phyloP scores from a whole-genome alignment of 805 yeast species.

The Tetrapisispora pingtungensis region DNA sequence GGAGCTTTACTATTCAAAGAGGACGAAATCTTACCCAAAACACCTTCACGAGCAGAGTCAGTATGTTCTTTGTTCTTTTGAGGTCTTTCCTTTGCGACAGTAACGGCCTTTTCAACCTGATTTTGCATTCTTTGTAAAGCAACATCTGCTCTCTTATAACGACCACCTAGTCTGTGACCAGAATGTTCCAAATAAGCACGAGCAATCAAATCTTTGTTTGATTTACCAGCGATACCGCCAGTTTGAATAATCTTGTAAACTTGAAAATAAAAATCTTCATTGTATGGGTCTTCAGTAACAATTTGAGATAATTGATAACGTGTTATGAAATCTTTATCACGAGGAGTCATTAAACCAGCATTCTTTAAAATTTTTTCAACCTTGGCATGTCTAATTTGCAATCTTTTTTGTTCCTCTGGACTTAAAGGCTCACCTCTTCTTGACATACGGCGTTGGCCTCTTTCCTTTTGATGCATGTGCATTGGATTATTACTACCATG shows the following conservation, averaged over 20 bases:
- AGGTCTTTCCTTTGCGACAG: conserved; percentile 84
- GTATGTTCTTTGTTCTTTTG: conserved; percentile 41
- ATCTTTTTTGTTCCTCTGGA: conserved; percentile 63
- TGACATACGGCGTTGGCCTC: conserved; percentile 12
- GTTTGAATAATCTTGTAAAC: conserved; percentile 70
- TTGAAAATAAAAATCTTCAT: conserved; percentile 93
- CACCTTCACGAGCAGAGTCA: conserved; percentile 58
- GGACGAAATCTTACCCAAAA: conserved; percentile 78
- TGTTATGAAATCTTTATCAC: conserved; percentile 92
- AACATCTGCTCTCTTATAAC: conserved; percentile 73
- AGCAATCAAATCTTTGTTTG: conserved; percentile 71
- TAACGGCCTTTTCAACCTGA: conserved; percentile 92
- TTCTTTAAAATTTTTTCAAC: conserved; percentile 66
- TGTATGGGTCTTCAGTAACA: conserved; percentile 93
- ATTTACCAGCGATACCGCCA: conserved; percentile 32
- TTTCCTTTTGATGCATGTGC: conserved; percentile 1
- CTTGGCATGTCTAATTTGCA: conserved; percentile 60
- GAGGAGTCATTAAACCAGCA: conserved; percentile 93
- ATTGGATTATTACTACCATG: conserved; percentile 4
- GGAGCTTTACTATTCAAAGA: conserved; percentile 78
- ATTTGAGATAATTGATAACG: conserved; percentile 90
- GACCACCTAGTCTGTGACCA: conserved; percentile 83
- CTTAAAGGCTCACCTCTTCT: conserved; percentile 37
- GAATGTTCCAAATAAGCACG: conserved; percentile 85
- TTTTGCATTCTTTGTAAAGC: conserved; percentile 97